Conservation (phyloP, 2,329 filamentous ascomycete genomes). For the Aspergillus candidus region DNA sequence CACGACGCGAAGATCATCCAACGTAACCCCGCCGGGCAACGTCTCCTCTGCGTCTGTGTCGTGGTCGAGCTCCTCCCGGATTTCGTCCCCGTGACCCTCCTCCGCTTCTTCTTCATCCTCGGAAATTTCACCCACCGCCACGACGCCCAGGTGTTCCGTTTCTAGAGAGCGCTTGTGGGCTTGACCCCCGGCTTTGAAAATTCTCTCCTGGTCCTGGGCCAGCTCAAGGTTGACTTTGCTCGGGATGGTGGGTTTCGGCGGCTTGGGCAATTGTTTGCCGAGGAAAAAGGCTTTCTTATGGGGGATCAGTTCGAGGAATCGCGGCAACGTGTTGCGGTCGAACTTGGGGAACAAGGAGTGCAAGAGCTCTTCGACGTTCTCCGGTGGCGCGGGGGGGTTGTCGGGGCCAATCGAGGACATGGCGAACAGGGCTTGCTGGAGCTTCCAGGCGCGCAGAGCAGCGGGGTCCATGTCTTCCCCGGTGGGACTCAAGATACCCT, state of each 20-base stretch:
- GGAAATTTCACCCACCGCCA: slow-evolving; percentile 40
- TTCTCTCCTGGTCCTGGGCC: slow-evolving; percentile 76
- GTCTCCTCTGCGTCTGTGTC: slow-evolving; percentile 59
- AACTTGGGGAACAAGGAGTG: slow-evolving; percentile 78
- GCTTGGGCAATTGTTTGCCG: slow-evolving; percentile 71
- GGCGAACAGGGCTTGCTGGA: slow-evolving; percentile 43
- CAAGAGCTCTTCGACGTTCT: slow-evolving; percentile 68
- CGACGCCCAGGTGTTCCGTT: slow-evolving; percentile 52
- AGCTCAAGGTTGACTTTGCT: slow-evolving; percentile 86
- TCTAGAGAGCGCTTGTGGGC: slow-evolving; percentile 47
- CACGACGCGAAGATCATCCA: slow-evolving; percentile 75
- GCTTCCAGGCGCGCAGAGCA: slow-evolving; percentile 38
- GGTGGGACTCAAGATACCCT: slow-evolving; percentile 21
- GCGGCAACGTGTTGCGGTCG: slow-evolving; percentile 65
- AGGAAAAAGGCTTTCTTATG: slow-evolving; percentile 72
- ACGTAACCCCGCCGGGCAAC: slow-evolving; percentile 60
- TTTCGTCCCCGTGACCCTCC: slow-evolving; percentile 19
- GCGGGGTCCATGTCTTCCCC: slow-evolving; percentile 39
- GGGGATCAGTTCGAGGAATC: slow-evolving; percentile 77
- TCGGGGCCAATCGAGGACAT: slow-evolving; percentile 47
- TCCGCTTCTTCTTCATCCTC: slow-evolving; percentile 48
- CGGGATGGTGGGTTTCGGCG: slow-evolving; percentile 73
- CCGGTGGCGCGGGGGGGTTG: slow-evolving; percentile 61
- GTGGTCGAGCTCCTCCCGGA: slow-evolving; percentile 46
- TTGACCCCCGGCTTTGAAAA: slow-evolving; percentile 68